Base-by-base conservation (phyloP, 768 basidiomycete species). In the Albatrellus ellisii region DNA sequence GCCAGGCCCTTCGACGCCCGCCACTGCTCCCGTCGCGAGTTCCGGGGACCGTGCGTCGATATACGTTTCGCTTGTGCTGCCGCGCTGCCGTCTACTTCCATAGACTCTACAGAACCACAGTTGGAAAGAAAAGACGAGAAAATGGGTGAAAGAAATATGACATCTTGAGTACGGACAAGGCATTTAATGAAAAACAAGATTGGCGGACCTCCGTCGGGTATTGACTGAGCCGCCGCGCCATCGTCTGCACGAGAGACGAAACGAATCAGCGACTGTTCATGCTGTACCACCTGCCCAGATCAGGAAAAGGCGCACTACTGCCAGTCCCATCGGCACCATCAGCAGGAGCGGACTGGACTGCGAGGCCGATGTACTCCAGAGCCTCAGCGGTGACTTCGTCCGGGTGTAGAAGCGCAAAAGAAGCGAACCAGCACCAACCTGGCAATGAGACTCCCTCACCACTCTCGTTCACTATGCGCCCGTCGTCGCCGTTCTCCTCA, bases 41-140 rank as follows among this genome's bases (percentile, higher is more conserved):
- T 65, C 25, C 87, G 75, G 2, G 79, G 72, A 10, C 88, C 89
- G 52, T 90, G 85, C 2, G 89, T 92, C 7, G 88, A 90, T 47
- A 90, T 67, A 52, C 43, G 55, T 44, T 56, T 55, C 35, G 52
- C 46, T 43, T 52, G 50, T 35, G 59, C 59, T 20, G 58, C n/a
- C 21, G 54, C 48, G 3, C 50, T 44, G 34, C 46, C 52, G 48
- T 85, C 79, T 31, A 78, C 54, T 40, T 65, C 62, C 76, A 79
- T 80, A 4, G 62, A 59, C 46, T 73, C 77, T 66, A 49, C 42
- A 29, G 34, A 36, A 36, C 12, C 14, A 18, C 4, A n/a, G 10
- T 21, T n/a, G 3, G 4, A 36, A 4, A 36, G 37, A 21, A 4
- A 31, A 25, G 6, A 21, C 41, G 21, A 5, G 26, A 25, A 18